Base-by-base conservation (phyloP, 805 yeast genomes). In the Cyberlindnera meyerae region DNA sequence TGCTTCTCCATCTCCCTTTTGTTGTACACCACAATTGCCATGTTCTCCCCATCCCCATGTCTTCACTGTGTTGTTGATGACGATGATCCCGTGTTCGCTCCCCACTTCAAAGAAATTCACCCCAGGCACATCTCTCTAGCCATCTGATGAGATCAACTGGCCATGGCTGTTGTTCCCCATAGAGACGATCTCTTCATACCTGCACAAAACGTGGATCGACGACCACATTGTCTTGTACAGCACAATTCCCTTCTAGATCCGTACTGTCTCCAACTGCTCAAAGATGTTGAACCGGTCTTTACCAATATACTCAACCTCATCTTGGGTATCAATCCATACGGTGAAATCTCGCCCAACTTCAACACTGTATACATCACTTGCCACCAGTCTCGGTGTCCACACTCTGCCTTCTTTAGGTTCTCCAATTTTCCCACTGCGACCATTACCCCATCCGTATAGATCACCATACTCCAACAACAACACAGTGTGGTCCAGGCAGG, bases 31-130 rank as follows among this genome's bases (percentile, higher is more conserved):
- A 61, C 97, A 90, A 55, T 90, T 90, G 0, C 98, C 98, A 58
- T 90, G 98, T 53, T 93, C 97, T 11, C 96, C 97, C 98, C 98
- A 90, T 1, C 98, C 98, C 97, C 97, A 93, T 2, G 89, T 71
- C 37, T 53, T 63, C 0, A 88, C 79, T 8, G 39, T 33, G 27
- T 58, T 26, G 14, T 30, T 34, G 11, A 28, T 31, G 3, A 48
- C 34, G 6, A 74, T 48, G 13, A 88, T 49, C 0, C 93, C 94
- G 58, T 90, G 98, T 54, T 90, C 97, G 57, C 95, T 85, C 0
- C 98, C 98, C 6, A 75, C 69, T 1, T 67, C 64, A 36, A 66
- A 63, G 9, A 27, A n/a, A n/a, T n/a, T n/a, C n/a, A n/a, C n/a
- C n/a, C n/a, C n/a, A n/a, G n/a, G 29, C 18, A 5, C 11, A 18